Evolutionary conservation across 805 yeast species (phyloP), one percentile per base, ranked within the genome.

Genomic region (Maudiozyma turicensis): DNA sequence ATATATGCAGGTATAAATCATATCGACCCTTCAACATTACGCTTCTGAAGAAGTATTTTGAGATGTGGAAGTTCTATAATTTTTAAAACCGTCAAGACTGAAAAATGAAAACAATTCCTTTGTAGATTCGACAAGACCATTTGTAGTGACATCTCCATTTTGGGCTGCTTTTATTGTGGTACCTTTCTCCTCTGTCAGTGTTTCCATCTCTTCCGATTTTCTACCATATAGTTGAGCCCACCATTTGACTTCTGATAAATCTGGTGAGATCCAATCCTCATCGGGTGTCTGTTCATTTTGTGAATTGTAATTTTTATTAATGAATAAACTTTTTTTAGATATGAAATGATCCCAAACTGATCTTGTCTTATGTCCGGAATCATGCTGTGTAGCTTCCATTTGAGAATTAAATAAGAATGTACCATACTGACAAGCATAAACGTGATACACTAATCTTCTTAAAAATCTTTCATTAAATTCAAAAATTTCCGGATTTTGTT

Each of bases 331-430:
- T 15, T 73, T 72, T 28, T 96, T 71, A 6, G 95, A 85, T 48
- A 80, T 72, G 69, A 93, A 91, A 62, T 93, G 90, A 65, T 90
- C 95, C 98, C 98, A 90, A 1, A 85, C 96, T 11, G 91, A 81
- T 34, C 86, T 73, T 0, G 96, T 85, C 10, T 73, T 69, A 3
- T 65, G 56, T 7, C 58, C 62, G 1, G 79, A 65, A 9, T 72
- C 63, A 30, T 71, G 66, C n/a, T 67, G 68, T 7, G 68, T 58
- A 48, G 81, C 68, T 51, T 87, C 95, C 45, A 66, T 64, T 60
- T 93, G 96, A 43, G 77, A 75, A 59, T 93, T 84, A 55, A 78
- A 81, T 47, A 93, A 64, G 58, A 93, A 93, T 1, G 95, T 81
- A 3, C 98, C 98, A 66, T 89, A 93, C 64, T 93, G 98, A 58